Base-by-base conservation (phyloP, 2,329 filamentous ascomycete species). In the Exophiala aquamarina region DNA sequence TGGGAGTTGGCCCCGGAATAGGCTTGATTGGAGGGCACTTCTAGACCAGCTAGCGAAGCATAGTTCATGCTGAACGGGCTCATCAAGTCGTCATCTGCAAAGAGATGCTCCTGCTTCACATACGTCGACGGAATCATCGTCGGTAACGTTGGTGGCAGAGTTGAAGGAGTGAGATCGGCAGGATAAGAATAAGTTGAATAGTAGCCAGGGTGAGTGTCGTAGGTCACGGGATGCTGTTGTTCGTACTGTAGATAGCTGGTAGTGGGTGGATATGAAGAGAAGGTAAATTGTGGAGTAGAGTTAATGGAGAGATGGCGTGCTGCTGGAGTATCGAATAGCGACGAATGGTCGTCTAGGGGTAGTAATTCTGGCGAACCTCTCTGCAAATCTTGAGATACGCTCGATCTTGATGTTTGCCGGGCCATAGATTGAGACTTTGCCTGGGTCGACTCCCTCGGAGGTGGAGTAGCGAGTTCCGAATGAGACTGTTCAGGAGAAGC, bases 51-150 rank as follows among this genome's bases (percentile, higher is more conserved):
- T 71, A 82, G 77, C 7, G 77, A 74, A 17, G 77, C 76, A 61
- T 82, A 83, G 64, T 76, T 79, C 67, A 81, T 76, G 59, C 74
- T 75, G 62, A 82, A 82, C 1, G 79, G 78, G 60, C 74, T 78
- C 46, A 80, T 73, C 44, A 79, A 73, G 39, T 72, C 70, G 42
- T 81, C 76, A 40, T 81, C 79, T 47, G 70, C 69, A 60, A 77
- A 76, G 58, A 60, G 56, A 49, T 73, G 69, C 58, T 78, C 72
- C 58, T 70, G 72, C 67, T 81, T 83, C 29, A 69, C 68, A 45
- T 66, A 69, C 21, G 68, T 67, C 18, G 59, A 59, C 3, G 64
- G 45, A 13, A 61, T 51, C 39, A 73, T 66, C 48, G 74, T 70
- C 3, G 75, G 74, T 21, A 78, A 62, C 3, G 69, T 70, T 3